phyloP scores from a whole-genome alignment of 225 moss, liverwort and hornwort genomes.

The Pseudoscleropodium purum region DNA sequence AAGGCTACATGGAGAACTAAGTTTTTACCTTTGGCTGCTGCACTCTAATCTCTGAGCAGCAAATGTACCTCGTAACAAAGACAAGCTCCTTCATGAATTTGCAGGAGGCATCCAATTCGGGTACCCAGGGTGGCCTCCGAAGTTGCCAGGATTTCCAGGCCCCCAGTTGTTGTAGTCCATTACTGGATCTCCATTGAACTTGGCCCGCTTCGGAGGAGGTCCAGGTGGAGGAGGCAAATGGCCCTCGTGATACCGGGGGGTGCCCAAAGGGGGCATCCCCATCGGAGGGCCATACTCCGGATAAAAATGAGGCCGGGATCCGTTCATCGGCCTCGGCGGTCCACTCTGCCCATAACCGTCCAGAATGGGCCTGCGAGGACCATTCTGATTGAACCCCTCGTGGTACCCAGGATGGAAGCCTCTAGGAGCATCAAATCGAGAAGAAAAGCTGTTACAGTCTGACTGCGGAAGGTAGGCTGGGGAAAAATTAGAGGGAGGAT shows the following conservation, averaged over 20 bases:
- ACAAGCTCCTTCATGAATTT: conserved; percentile 5
- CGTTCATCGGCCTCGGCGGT: conserved; percentile 37
- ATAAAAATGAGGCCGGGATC: conserved; percentile 32
- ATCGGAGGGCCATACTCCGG: conserved; percentile 47
- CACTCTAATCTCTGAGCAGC: background rate
- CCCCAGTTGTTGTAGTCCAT: conserved; percentile 61
- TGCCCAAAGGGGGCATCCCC: conserved; percentile 39
- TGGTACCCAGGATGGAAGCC: conserved; percentile 22
- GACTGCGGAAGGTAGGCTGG: conserved; percentile 52
- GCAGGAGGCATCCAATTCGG: conserved; percentile 46
- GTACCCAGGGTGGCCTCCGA: conserved; percentile 48
- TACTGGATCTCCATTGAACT: conserved; percentile 51
- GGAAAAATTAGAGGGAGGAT: conserved; percentile 50
- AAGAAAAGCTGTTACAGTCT: conserved; percentile 35
- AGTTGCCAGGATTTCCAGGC: conserved; percentile 40
- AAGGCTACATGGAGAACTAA: background rate
- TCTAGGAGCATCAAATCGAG: conserved; percentile 39
- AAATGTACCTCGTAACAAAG: background rate
- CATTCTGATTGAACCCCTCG: conserved; percentile 18
- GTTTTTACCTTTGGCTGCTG: background rate
- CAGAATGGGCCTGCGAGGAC: conserved; percentile 7
- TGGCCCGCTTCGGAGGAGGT: conserved; percentile 50
- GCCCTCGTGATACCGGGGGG: conserved; percentile 48
- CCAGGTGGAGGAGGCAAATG: conserved; percentile 56
- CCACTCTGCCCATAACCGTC: conserved; percentile 31